Evolutionary conservation across 306 rosid genomes (phyloP), one percentile per base, ranked within the genome.

Genomic region (Inga oerstediana): DNA sequence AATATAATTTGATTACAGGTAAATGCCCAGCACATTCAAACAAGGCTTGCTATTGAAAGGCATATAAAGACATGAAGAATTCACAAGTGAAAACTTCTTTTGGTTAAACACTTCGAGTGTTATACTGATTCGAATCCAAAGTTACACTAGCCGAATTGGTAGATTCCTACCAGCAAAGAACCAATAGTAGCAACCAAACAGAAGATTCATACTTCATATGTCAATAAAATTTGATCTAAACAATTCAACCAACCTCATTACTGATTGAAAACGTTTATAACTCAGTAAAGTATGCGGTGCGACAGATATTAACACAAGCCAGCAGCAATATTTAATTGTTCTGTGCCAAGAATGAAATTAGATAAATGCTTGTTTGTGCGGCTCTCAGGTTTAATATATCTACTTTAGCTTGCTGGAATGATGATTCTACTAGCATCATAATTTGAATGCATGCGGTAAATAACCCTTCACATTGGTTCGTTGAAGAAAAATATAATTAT

Each of bases 11-110:
- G 76, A 61, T 24, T 41, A 58, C 30, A 66, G 27, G 66, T 80
- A 80, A 81, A 78, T 74, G 46, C 56, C 54, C n/a, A 62, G 67
- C 44, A 77, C 35, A 39, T 65, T 41, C 71, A 61, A 81, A 78
- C 37, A 80, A 58, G 16, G 65, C 56, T 46, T 64, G 19, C 51
- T 12, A 69, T 56, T 20, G 24, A 52, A 64, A 45, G 69, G 52
- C 39, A 65, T 51, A 70, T 17, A 73, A 56, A 80, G 22, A 14
- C 30, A 65, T 17, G 78, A 56, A 79, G 34, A 10, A 74, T 56
- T 77, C 73, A 46, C 44, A 32, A 3, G 43, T 70, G 82, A 20
- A 69, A 41, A 10, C 12, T 20, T 69, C 7, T 69, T 41, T 41
- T n/a, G 32, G 17, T 20, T 70, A 41, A 66, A 66, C 7, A 37